Evolutionary conservation across 768 basidiomycete species (phyloP).

Genomic region (Lepiota brunneoincarnata): DNA sequence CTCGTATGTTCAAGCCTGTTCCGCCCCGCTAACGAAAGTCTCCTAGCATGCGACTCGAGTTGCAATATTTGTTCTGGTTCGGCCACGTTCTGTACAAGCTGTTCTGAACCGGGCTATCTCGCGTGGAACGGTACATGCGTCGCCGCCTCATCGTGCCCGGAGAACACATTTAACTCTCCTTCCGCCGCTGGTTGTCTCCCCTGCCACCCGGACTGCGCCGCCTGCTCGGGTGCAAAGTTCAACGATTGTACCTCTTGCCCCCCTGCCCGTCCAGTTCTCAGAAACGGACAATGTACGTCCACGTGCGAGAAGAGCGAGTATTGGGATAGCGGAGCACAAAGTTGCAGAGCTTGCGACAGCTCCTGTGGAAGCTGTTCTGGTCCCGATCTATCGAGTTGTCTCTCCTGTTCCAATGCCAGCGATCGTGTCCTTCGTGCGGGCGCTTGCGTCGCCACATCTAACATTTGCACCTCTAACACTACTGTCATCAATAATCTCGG

Average conservation of each 20-base stretch:
- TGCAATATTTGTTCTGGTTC: slow-evolving; percentile 71
- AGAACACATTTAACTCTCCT: slow-evolving; percentile 62
- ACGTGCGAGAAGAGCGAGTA: slow-evolving; percentile 70
- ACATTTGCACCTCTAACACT: slow-evolving; percentile 53
- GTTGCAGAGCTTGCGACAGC: slow-evolving; percentile 67
- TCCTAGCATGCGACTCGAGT: slow-evolving; percentile 63
- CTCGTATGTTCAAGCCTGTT: not conserved
- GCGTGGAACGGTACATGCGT: slow-evolving; percentile 74
- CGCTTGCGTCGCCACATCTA: slow-evolving; percentile 41
- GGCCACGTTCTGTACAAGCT: slow-evolving; percentile 71
- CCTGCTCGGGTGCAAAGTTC: slow-evolving; percentile 70
- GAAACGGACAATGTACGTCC: slow-evolving; percentile 71
- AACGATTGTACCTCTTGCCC: slow-evolving; percentile 77
- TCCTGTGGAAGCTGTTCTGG: slow-evolving; percentile 79
- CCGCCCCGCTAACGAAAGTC: not conserved
- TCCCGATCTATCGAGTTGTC: slow-evolving; percentile 62
- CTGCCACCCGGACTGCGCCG: slow-evolving; percentile 82
- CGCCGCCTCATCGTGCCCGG: slow-evolving; percentile 55
- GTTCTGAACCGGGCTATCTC: slow-evolving; percentile 54
- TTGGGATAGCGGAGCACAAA: slow-evolving; percentile 52
- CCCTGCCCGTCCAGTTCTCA: slow-evolving; percentile 64
- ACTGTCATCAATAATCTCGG: slow-evolving; percentile 69
- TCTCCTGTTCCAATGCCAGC: slow-evolving; percentile 67
- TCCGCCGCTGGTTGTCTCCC: slow-evolving; percentile 64
- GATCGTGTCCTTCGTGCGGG: slow-evolving; percentile 62